phyloP scores from a whole-genome alignment of 768 basidiomycete genomes.

The Suillus subaureus region DNA sequence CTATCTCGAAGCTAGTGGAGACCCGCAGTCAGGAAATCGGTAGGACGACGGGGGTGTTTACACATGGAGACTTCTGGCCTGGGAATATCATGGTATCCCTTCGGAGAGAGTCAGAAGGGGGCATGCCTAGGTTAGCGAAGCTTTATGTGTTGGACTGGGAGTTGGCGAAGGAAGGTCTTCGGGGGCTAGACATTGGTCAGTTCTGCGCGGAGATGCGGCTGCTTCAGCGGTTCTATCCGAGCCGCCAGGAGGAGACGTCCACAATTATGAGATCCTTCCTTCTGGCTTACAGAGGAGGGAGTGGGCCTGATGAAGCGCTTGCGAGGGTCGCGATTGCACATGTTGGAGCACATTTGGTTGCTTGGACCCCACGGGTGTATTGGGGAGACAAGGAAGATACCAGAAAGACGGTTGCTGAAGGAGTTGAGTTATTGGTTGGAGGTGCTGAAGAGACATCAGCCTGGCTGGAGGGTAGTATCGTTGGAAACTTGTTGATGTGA shows the following conservation, averaged over 20 bases:
- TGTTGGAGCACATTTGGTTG: slow-evolving; percentile 57
- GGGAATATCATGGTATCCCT: slow-evolving; percentile 61
- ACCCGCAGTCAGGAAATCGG: slow-evolving; percentile 34
- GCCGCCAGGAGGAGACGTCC: slow-evolving; percentile 37
- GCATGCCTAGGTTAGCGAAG: slow-evolving; percentile 34
- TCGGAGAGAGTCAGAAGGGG: slow-evolving; percentile 29
- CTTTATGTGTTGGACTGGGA: slow-evolving; percentile 70
- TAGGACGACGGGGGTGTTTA: slow-evolving; percentile 33
- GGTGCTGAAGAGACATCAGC: slow-evolving; percentile 32
- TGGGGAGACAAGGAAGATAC: slow-evolving; percentile 55
- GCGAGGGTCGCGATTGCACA: slow-evolving; percentile 45
- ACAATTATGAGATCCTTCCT: slow-evolving; percentile 48
- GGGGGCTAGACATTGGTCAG: slow-evolving; percentile 63
- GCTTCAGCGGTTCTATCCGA: slow-evolving; percentile 49
- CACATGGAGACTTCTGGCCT: slow-evolving; percentile 70
- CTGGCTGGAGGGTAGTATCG: slow-evolving; percentile 30
- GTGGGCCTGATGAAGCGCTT: slow-evolving; percentile 26
- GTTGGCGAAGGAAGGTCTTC: slow-evolving; percentile 55
- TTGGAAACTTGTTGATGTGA: slow-evolving; percentile 25
- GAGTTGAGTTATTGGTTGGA: slow-evolving; percentile 45
- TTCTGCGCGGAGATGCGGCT: slow-evolving; percentile 62
- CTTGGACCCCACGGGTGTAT: slow-evolving; percentile 47
- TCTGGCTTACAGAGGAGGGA: slow-evolving; percentile 40
- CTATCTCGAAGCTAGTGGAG: slow-evolving; percentile 35
- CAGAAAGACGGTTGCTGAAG: slow-evolving; percentile 51